These are phyloP conservation scores for Skeletonema grethae DNA, from an alignment of 108 stramenopile genomes.

Conservation along the genomic window DNA sequence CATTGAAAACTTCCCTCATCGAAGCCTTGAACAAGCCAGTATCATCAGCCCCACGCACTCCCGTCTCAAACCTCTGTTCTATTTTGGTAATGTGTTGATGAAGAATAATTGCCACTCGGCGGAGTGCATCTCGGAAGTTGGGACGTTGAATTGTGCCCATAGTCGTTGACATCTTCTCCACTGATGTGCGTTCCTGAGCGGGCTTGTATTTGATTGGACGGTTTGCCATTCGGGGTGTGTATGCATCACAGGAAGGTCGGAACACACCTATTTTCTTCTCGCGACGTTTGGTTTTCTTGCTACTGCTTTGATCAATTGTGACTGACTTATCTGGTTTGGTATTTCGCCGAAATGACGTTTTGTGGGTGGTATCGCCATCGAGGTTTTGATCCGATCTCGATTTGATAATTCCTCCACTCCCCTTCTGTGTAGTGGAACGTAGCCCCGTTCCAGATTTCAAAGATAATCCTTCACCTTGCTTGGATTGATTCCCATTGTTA, in stretches of 20 bases:
- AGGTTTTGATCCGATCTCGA: conserved; percentile 29
- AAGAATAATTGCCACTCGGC: conserved; percentile 87
- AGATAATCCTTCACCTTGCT: not conserved
- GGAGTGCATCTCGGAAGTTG: conserved; percentile 89
- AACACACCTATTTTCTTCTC: conserved; percentile 67
- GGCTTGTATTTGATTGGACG: conserved; percentile 75
- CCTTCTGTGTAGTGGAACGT: not conserved
- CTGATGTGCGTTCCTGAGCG: conserved; percentile 63
- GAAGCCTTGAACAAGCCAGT: conserved; percentile 64
- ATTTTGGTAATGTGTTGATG: conserved; percentile 90
- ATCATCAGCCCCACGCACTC: conserved; percentile 43
- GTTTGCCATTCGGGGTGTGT: conserved; percentile 81
- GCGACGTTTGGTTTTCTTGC: conserved; percentile 23
- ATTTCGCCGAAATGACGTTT: not conserved
- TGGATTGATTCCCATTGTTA: not conserved
- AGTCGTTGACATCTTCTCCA: conserved; percentile 62
- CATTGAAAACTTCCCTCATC: conserved; percentile 75
- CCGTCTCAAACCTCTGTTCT: conserved; percentile 72
- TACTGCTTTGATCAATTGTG: conserved; percentile 22
- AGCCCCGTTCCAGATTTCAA: not conserved
- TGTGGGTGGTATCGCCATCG: conserved; percentile 3
- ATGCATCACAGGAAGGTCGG: conserved; percentile 85
- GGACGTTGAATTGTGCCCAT: conserved; percentile 86
- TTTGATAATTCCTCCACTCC: conserved; percentile 15
- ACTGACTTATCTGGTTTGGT: conserved; percentile 3